phyloP scores from a whole-genome alignment of 257 asterid genomes.

The Solanum bulbocastanum region DNA sequence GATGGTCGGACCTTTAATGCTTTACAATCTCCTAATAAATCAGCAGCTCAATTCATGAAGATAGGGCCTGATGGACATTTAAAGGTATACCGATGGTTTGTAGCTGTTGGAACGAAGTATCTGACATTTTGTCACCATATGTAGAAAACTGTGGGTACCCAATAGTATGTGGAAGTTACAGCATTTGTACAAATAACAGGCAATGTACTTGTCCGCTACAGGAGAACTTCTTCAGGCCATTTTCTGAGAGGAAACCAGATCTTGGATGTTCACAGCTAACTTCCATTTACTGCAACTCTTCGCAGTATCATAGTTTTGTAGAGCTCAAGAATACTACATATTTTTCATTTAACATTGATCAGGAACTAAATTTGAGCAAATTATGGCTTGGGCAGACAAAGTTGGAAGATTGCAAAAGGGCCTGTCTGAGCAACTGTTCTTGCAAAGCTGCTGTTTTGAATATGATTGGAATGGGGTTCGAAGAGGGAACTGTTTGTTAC shows the following conservation, averaged over 20 bases:
- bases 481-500: neutral
- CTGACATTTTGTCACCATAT: neutral
- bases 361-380: no score
- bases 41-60: neutral
- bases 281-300: no score
- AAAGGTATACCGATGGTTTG: neutral
- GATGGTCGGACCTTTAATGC: neutral
- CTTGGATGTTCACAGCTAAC: no score
- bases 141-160: neutral
- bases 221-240: neutral
- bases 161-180: no score
- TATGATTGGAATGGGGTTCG: no score
- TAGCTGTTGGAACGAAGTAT: neutral
- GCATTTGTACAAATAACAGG: neutral
- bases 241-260: no score
- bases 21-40: neutral
- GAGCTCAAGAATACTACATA: no score
- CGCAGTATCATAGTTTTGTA: no score
- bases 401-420: neutral
- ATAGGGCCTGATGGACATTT: neutral
- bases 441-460: neutral
- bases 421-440: neutral
- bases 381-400: neutral
- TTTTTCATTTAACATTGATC: no score
- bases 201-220: neutral